Evolutionary conservation across 768 basidiomycete genomes (phyloP).

Genomic region (Podaxis carcinomalis): DNA sequence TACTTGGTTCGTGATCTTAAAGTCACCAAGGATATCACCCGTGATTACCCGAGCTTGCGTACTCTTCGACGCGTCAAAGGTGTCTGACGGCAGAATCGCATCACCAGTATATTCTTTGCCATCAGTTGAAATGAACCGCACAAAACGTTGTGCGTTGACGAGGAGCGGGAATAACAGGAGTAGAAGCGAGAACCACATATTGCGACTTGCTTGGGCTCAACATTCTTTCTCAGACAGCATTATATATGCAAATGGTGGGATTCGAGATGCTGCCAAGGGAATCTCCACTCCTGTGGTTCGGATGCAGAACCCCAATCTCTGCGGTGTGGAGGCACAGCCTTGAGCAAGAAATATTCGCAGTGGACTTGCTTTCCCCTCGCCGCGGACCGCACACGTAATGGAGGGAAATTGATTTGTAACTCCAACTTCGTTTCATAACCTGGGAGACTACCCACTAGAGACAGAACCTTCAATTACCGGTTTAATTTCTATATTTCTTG

Average conservation of each 20-base stretch:
- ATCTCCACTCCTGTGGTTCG: not conserved
- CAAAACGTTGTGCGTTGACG: slow-evolving; percentile 29
- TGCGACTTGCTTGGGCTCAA: not conserved
- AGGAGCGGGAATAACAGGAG: slow-evolving; percentile 16
- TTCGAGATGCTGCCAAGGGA: not conserved
- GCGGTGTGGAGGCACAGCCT: not conserved
- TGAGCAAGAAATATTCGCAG: not conserved
- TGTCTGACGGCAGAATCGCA: slow-evolving; percentile 27
- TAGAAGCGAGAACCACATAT: slow-evolving; percentile 10
- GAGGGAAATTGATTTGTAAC: not conserved
- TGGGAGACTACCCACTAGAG: not conserved
- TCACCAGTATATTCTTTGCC: slow-evolving; percentile 34
- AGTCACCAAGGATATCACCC: slow-evolving; percentile 33
- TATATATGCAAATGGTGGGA: slow-evolving; percentile 6
- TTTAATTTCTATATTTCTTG: not conserved
- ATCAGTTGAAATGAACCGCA: slow-evolving; percentile 35
- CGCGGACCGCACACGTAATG: not conserved
- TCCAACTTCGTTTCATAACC: not conserved
- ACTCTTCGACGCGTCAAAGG: slow-evolving; percentile 29
- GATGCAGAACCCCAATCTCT: not conserved
- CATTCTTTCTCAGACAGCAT: not conserved
- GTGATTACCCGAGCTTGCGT: slow-evolving; percentile 27
- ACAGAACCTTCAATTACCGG: not conserved
- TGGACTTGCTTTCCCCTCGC: not conserved
- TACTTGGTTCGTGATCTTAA: slow-evolving; percentile 29